Base-by-base conservation (phyloP, 1,284 basidiomycete genomes). In the Mycena citricolor region DNA sequence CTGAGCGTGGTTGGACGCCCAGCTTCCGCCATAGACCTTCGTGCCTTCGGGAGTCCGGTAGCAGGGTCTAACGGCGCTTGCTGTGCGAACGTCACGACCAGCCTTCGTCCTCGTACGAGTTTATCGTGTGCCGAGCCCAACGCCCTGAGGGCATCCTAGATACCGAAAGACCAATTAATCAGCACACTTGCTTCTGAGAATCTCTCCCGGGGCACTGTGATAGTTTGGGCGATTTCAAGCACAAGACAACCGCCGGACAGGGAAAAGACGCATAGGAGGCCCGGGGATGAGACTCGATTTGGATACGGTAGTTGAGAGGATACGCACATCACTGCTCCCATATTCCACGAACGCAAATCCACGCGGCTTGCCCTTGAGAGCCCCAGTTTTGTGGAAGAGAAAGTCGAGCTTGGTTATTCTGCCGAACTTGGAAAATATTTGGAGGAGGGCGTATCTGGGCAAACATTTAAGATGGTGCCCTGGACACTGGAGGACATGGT, bases 321-420 rank as follows among this genome's bases (percentile, higher is more conserved):
- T 46, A 84, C 91, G 73, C 67, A 97, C 94, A 68, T 84, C 80
- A 66, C 82, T 75, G 38, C 77, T 76, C 22, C 74, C 74, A 60
- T 84, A 97, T 67, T 97, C 92, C 24, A 99, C 70, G 57, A 98
- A 99, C 0, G 94, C 94, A 64, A 94, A 99, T 2, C 95, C 95
- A 14, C 94, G 74, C 1, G 95, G 93, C 63, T 92, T 95, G 11
- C 95, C 95, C 63, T 86, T 92, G 57, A 85, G 68, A 4, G 85
- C 76, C 0, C 95, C 95, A 0, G 83, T 73, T 69, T 95, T 97
- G 76, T 99, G 94, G 61, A 95, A 97, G 56, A 98, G 76, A 63
- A 86, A 95, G 65, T 99, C 95, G 46, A 97, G 79, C 57, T 94
- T 92, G 29, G 89, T 79, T 49, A 98, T 79, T 65, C 90, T 93